Base-by-base conservation (phyloP, 2,329 filamentous ascomycete species). In the Pseudocercospora macadamiae region DNA sequence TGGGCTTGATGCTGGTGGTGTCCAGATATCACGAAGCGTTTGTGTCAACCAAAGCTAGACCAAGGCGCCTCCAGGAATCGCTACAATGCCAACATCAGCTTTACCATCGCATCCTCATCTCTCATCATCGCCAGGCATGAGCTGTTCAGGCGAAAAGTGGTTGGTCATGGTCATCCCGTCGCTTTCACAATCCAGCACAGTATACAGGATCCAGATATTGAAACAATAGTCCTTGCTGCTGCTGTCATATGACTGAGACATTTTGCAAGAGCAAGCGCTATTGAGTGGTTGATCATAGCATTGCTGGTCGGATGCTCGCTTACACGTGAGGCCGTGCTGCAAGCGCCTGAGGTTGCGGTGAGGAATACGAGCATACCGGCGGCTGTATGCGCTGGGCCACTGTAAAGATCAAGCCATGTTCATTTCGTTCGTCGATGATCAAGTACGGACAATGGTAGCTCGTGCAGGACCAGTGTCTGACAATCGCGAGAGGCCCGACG, bases 211-310 rank as follows among this genome's bases (percentile, higher is more conserved):
- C 9, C 23, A 19, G 10, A 21, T 16, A 25, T 25, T 47, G 42
- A 47, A 47, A 47, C 42, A 47, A 47, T 47, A 47, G 42, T 26
- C 19, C 42, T 47, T 47, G 23, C 21, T 28, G 42, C 37, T 21
- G 16, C 21, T 28, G n/a, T 25, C 19, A 47, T 47, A 18, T 26
- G 21, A 28, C 42, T 47, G 42, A 47, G 42, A 47, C 42, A 47
- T 28, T 23, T 47, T 47, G 23, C 42, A 47, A 16, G 42, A 47
- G 42, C 10, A 47, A 23, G 42, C 42, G 42, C 42, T 47, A 47
- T 47, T 47, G 42, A 47, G 14, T 26, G 23, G 42, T 21, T 25
- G 42, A 47, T 47, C 42, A 47, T 47, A 18, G 23, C 42, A 16
- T 7, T 23, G 19, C 42, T 47, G 21, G 19, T 19, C 42, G n/a